Base-by-base conservation (phyloP, 495 filamentous ascomycete genomes). In the Podospora pseudopauciseta region DNA sequence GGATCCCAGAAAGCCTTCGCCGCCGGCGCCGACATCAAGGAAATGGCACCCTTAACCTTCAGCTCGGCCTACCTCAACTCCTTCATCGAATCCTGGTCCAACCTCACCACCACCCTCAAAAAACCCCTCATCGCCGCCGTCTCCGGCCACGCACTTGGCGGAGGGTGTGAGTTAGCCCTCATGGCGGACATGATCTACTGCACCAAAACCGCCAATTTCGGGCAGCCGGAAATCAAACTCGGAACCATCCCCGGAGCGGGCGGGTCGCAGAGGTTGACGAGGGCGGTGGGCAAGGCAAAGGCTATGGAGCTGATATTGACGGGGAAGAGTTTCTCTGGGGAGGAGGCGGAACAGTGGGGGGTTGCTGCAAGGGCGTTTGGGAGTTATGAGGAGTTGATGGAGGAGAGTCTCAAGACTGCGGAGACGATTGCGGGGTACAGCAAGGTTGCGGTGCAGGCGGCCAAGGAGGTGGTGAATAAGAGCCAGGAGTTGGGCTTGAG, bases 391-490 rank as follows among this genome's bases (percentile, higher is more conserved):
- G 88, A 90, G 78, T 83, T 96, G 75, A 84, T 98, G 72, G 89
- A 91, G 74, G 90, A 85, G 49, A 85, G 92, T 2, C 70, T 96
- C 56, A 85, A 87, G 74, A 95, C 92, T 23, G 95, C 95, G 18
- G 92, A 91, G 86, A 91, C 85, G 63, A 97, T 99, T 80, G 92
- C 96, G 0, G 82, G 89, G 0, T 91, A 92, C 76, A 91, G 89
- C 34, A 85, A 81, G 71, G 87, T 98, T 49, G 90, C 93, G 0
- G 88, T 96, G 27, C 87, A 90, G 83, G 95, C 92, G n/a, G 91
- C 88, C 7, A 99, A 99, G 86, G 95, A 98, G 85, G 96, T 93
- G 19, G 93, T 99, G 28, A 97, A 97, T 73, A 97, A 97, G 88
- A 94, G 92, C 73, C 92, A 97, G 83, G 94, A 98, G 72, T 75